Base-by-base conservation (phyloP, 257 asterid genomes). In the Mentha longifolia region DNA sequence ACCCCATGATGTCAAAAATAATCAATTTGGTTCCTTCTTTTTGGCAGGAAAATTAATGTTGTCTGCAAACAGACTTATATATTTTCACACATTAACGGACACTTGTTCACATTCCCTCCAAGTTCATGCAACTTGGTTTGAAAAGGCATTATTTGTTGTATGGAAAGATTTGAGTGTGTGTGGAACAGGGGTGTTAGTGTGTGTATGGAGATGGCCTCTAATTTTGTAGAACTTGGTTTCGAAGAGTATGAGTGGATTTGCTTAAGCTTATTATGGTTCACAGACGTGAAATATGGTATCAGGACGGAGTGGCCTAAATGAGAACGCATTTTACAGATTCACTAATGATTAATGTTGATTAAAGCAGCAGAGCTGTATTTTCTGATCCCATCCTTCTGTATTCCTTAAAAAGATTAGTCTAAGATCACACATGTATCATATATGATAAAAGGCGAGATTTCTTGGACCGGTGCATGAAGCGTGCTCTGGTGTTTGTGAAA, bases 391-490 rank as follows among this genome's bases (percentile, higher is more conserved):
- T 12, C 9, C 39, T 16, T 69, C 25, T 1, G 11, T 22, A 15
- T 4, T n/a, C 39, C 28, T 17, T 19, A 33, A 19, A 14, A 9
- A 12, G 20, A 16, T 13, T 13, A 39, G 28, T 68, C 42, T 30
- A 41, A 16, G 8, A 46, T 30, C 15, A 5, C 9, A 57, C 17
- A 45, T 46, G 60, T 17, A n/a, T 42, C 22, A 25, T 13, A 51
- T 54, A 6, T 57, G 68, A 12, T 58, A 11, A 59, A 70, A 9
- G 67, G 43, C 9, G 22, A 70, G 30, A 16, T 39, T 41, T 4
- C 14, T 55, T 52, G 30, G 50, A 55, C 25, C 17, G 45, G 61
- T 71, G 46, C 50, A 19, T 5, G 62, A 61, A 67, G 64, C 61
- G 13, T 65, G 37, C 30, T 28, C 17, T 13, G 16, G 43, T 49